A percentile compares a stretch with the other conserved stretches of the same genome.
These are phyloP conservation scores for Tanacetum coccineum DNA, from an alignment of 129 eudicot genomes.

Conservation along the genomic window DNA sequence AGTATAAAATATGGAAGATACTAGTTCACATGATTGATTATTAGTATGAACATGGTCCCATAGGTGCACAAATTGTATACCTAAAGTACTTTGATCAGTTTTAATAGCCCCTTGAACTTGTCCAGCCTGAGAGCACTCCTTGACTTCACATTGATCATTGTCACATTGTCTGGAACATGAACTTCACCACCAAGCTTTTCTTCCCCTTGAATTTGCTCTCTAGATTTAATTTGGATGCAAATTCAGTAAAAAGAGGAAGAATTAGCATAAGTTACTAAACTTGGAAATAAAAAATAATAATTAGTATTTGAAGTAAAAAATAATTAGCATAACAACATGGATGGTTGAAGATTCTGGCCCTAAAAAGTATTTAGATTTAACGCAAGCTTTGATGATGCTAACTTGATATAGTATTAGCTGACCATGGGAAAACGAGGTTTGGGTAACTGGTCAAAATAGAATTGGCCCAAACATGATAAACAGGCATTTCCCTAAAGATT, in stretches of 20 bases:
- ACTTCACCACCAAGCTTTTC: conserved; percentile 21
- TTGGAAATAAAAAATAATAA: no score
- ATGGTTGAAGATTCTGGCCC: no score
- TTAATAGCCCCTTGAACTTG: conserved; percentile 30
- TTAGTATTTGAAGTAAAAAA: no score
- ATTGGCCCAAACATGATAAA: no score
- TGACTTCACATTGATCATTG: conserved; percentile 36
- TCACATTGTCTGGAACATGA: conserved; percentile 32
- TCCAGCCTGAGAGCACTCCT: conserved; percentile 20
- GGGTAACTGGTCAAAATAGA: no score
- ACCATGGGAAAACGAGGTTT: no score
- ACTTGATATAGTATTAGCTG: no score
- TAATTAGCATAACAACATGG: no score
- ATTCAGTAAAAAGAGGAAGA: conserved; percentile 13
- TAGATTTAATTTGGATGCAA: conserved; percentile 44
- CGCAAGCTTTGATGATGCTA: no score
- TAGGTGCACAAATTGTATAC: conserved; percentile 13
- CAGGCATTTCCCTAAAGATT: no score
- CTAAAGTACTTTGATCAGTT: conserved; percentile 27
- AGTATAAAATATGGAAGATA: no score
- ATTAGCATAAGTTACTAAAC: conserved; percentile 15
- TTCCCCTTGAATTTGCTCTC: conserved; percentile 20
- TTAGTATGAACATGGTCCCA: conserved; percentile 11
- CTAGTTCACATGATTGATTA: conserved; percentile 21
- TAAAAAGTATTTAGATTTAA: no score